A percentile compares a stretch with the other conserved stretches of the same genome.
These are phyloP conservation scores for Ophiosphaerella korrae DNA, from an alignment of 2,329 filamentous ascomycete species.

Conservation along the genomic window DNA sequence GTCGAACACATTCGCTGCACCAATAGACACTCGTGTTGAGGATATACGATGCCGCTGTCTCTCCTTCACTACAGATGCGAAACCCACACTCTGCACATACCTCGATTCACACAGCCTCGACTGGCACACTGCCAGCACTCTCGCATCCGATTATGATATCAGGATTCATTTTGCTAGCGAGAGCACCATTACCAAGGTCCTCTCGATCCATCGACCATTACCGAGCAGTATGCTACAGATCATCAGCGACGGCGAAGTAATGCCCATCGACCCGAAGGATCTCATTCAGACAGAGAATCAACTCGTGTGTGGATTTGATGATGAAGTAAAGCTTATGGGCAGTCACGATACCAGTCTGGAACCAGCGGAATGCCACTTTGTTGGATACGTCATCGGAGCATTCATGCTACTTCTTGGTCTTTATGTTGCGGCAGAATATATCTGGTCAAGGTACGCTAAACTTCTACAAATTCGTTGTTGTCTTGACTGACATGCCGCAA, in stretches of 20 bases:
- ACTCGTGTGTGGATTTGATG: constrained; percentile 31
- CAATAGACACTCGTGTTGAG: constrained; percentile 18
- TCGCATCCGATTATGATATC: constrained; percentile 28
- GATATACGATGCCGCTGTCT: constrained; percentile 34
- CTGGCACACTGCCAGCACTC: constrained; percentile 28
- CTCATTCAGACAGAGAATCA: constrained; percentile 20
- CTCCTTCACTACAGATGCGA: constrained; percentile 23
- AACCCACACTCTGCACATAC: constrained; percentile 26
- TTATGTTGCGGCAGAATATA: constrained; percentile 23
- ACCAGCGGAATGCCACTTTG: constrained; percentile 13
- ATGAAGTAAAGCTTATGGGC: constrained; percentile 25
- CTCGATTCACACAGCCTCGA: constrained; percentile 25
- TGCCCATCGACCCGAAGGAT: constrained; percentile 6
- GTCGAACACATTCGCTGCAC: constrained; percentile 12
- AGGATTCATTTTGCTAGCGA: constrained; percentile 31
- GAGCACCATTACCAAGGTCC: constrained; percentile 23
- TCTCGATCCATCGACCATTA: constrained; percentile 21
- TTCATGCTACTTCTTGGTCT: constrained; percentile 22
- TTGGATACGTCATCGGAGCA: constrained; percentile 23
- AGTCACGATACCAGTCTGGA: constrained; percentile 1
- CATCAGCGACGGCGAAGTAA: constrained; percentile 15
- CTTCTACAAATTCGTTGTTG: no score
- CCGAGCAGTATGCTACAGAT: constrained; percentile 23
- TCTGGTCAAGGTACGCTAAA: constrained; percentile 26
- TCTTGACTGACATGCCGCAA: constrained; percentile 8